Base-by-base conservation (phyloP, 108 stramenopile species). In the Bacterosira constricta region DNA sequence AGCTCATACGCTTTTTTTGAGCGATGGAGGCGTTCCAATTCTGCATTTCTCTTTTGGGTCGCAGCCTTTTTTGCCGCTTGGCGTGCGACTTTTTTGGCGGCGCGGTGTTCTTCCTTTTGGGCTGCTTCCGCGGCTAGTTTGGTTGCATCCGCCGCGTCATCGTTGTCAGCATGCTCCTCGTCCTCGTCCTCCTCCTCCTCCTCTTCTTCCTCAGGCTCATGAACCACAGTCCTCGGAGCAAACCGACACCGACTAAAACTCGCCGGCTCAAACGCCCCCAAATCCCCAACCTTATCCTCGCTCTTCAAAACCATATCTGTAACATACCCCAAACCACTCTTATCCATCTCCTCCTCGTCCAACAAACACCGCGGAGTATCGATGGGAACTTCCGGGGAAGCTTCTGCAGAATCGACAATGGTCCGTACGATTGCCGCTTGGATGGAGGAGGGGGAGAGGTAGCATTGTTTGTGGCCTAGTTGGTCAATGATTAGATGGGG, bases 231-330 rank as follows among this genome's bases (percentile, higher is more conserved):
- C 12, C 37, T 47, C 1, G 77, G 70, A 12, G 56, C 53, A 34
- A 79, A 79, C 5, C 72, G 71, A 44, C 77, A 79, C 21, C 77
- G 71, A 25, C 71, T 72, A 41, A 79, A 79, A 58, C 72, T 73
- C 8, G 66, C 47, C 26, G 77, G 71, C 60, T 79, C 77, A 31
- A 47, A 73, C 17, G 73, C 46, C 11, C 71, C 65, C 56, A 79
- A 35, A 73, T 73, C 77, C 4, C 35, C 27, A 10, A 42, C 36
- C 56, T 79, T 73, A 46, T 79, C 77, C 13, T 58, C 72, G 4
- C 58, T 62, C 17, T 65, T 67, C 65, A 65, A 73, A 23, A 63
- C 29, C 20, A 77, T 68, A 50, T 77, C 68, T 0, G 76, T 63
- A 12, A 77, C 52, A 46, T 77, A 69, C 9, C 32, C 15, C 4